phyloP scores from a whole-genome alignment of 352 stramenopile genomes.

The Pythium aphanidermatum region DNA sequence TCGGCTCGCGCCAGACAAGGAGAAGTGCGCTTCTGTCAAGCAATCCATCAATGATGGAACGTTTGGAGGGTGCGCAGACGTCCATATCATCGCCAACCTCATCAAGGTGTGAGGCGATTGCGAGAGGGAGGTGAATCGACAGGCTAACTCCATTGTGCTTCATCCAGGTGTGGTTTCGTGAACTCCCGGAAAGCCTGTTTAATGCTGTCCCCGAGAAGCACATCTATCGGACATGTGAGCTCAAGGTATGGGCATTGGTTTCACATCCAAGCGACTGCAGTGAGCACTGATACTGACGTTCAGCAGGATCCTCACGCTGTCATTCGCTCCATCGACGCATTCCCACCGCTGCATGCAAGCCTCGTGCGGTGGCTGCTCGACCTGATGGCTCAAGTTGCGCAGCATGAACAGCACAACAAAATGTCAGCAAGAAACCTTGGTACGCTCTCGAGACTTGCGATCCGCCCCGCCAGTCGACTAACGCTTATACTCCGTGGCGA shows the following conservation, averaged over 20 bases:
- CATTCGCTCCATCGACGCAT: slow-evolving; percentile 27
- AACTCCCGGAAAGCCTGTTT: slow-evolving; percentile 68
- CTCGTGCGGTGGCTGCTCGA: slow-evolving; percentile 74
- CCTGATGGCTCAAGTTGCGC: slow-evolving; percentile 52
- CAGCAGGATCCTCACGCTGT: slow-evolving; percentile 30
- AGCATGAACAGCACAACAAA: slow-evolving; percentile 56
- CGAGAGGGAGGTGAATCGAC: neutral
- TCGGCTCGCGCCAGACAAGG: slow-evolving; percentile 62
- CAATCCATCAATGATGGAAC: slow-evolving; percentile 59
- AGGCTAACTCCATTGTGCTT: slow-evolving; percentile 1
- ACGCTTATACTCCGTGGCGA: neutral
- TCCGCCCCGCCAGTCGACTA: neutral
- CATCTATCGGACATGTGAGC: slow-evolving; percentile 42
- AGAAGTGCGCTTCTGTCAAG: slow-evolving; percentile 48
- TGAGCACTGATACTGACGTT: neutral
- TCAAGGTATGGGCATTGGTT: slow-evolving; percentile 28
- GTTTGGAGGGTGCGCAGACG: slow-evolving; percentile 52
- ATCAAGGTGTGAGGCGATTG: slow-evolving; percentile 46
- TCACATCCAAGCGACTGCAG: too few species aligned
- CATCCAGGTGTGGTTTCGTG: slow-evolving; percentile 65
- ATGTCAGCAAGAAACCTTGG: slow-evolving; percentile 80
- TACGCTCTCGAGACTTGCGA: slow-evolving; percentile 6
- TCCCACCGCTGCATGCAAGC: slow-evolving; percentile 30
- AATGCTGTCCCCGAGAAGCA: slow-evolving; percentile 55
- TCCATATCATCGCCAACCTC: slow-evolving; percentile 76